Evolutionary conservation across 768 basidiomycete genomes (phyloP).

Genomic region (Tricholoma hemisulphureum): DNA sequence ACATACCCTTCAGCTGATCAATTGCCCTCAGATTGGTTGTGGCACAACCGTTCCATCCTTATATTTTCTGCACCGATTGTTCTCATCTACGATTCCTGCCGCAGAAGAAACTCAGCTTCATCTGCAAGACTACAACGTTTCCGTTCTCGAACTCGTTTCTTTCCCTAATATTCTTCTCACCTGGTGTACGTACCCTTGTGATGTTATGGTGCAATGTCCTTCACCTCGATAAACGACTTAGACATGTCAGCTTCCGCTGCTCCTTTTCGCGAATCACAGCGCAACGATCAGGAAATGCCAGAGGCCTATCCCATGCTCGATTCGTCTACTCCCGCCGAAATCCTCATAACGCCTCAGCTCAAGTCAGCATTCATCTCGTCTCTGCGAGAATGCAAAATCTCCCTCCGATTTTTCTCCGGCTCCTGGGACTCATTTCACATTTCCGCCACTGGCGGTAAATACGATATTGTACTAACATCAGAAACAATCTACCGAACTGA

Average conservation of each 20-base stretch:
- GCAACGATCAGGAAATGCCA: slow-evolving; percentile 27
- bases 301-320: slow-evolving; percentile 20
- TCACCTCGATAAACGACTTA: slow-evolving; percentile 21
- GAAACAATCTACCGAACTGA: slow-evolving; percentile 87
- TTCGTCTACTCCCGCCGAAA: slow-evolving; percentile 33
- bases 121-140: slow-evolving; percentile 89
- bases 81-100: slow-evolving; percentile 30
- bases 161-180: slow-evolving; percentile 74
- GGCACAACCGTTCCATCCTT: slow-evolving; percentile 87
- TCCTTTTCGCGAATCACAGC: slow-evolving; percentile 41
- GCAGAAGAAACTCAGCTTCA: slow-evolving; percentile 53
- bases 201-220: not conserved
- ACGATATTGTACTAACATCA: slow-evolving; percentile 79
- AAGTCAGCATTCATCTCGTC: slow-evolving; percentile 63
- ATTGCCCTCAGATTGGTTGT: slow-evolving; percentile 71
- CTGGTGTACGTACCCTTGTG: slow-evolving; percentile 63
- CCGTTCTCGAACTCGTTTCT: slow-evolving; percentile 77
- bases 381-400: slow-evolving; percentile 51
- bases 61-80: slow-evolving; percentile 64
- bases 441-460: slow-evolving; percentile 34
- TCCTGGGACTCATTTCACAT: slow-evolving; percentile 67
- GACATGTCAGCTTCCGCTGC: slow-evolving; percentile 62
- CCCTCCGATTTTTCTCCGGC: slow-evolving; percentile 76
- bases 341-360: slow-evolving; percentile 65
- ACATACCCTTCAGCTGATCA: not conserved